Evolutionary conservation across 345 rosid species (phyloP), one percentile per base, ranked within the genome.

Genomic region (Eucalyptus virginea): DNA sequence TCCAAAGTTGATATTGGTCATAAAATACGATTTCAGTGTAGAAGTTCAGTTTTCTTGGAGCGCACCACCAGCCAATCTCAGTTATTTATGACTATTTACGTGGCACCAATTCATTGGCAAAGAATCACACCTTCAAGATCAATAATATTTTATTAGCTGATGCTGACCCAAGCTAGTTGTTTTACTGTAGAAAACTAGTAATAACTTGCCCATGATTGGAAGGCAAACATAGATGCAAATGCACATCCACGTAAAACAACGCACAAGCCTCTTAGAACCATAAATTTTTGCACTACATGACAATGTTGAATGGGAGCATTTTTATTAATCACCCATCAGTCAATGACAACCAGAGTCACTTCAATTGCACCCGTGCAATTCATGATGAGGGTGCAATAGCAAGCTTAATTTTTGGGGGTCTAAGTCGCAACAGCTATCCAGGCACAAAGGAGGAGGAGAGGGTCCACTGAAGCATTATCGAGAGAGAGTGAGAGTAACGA

Each of bases 391-490:
- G 32, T 60, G 72, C 72, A 30, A 65, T 65, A 30, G 56, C 56
- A 52, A 19, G 69, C 19, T 26, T 90, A 91, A 40, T 91, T 89
- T 19, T 90, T 92, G 90, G 80, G 48, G 90, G 90, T 89, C 88
- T 32, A 89, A 86, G 54, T 89, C 90, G 37, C 87, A 86, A 65
- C 42, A 49, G 62, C 86, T 86, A 60, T 28, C 88, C 42, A 86
- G 88, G 65, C 88, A 89, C 88, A 80, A 19, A 51, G 42, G 23
- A 28, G 49, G 44, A 52, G 80, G 37, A 30, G 34, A 50, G 51
- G 42, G 51, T 54, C 56, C 87, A 48, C 32, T 15, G 34, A 44
- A 37, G 34, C 49, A 85, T 45, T 85, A 47, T 85, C 87, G 18
- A 86, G 37, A 86, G 87, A 50, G 50, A 44, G 86, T 6, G 86